Base-by-base conservation (phyloP, 2,329 filamentous ascomycete genomes). In the Cucurbitaria berberidis region DNA sequence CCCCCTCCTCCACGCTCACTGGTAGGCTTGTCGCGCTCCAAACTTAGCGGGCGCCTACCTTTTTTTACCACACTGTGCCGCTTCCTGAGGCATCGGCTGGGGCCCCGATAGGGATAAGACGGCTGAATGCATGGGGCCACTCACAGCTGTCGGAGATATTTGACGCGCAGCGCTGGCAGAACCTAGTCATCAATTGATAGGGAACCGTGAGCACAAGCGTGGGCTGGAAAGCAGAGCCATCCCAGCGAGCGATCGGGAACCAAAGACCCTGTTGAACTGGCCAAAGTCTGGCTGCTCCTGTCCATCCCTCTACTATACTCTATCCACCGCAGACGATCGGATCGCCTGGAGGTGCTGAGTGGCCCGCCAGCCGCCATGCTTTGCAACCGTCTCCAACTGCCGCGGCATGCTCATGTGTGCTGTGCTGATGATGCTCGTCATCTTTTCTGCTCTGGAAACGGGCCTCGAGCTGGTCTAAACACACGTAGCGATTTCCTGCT, bases 1-100 rank as follows among this genome's bases (percentile, higher is more conserved):
- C 9, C 24, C 3, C 19, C 22, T 46, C 43, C 34, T 6, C 47
- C 47, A 43, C 24, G 44, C 44, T 49, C 48, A 51, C 27, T 40
- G 29, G 58, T 63, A 64, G 55, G 63, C 57, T 63, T 30, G 42
- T 30, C 16, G 42, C 55, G 50, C 53, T 62, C 68, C 63, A 66
- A 59, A 57, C 52, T 66, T 71, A 72, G 69, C 66, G 69, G 70
- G 67, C 69, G 70, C 69, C 69, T 73, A 72, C 64, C n/a, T 64
- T 63, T 68, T 66, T 60, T 60, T 60, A 57, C 55, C 41, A 50
- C 38, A 39, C 35, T 51, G 52, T 52, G 57, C 61, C 61, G 58
- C 64, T 63, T 61, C 57, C 67, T 66, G 58, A 64, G 61, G 62
- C 62, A 61, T 60, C 68, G 70, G 67, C 67, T 66, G 64, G 59